These are phyloP conservation scores for Candida oleophila DNA, from an alignment of 805 yeast species.

Conservation along the genomic window DNA sequence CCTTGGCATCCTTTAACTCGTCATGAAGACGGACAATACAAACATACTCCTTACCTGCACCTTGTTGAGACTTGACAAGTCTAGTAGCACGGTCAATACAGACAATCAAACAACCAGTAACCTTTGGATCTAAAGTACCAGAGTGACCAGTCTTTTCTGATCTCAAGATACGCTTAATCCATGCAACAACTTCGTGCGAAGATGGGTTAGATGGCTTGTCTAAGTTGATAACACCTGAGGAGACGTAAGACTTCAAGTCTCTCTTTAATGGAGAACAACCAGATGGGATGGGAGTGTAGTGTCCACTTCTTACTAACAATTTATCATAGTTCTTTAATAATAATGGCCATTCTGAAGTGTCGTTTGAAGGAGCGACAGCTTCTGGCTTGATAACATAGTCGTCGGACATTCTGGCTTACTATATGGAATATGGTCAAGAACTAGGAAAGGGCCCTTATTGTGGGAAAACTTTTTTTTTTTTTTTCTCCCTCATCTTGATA, in stretches of 20 bases:
- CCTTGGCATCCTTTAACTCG: conserved; percentile 86
- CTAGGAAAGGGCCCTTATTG: background rate
- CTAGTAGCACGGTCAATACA: conserved; percentile 98
- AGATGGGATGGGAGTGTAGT: conserved; percentile 95
- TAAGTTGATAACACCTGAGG: conserved; percentile 94
- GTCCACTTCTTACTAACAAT: conserved; percentile 91
- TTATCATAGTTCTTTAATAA: conserved; percentile 92
- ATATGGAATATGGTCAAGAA: background rate
- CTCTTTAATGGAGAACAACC: conserved; percentile 95
- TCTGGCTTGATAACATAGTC: conserved; percentile 89
- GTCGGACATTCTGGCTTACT: conserved; percentile 49
- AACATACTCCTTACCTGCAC: conserved; percentile 99
- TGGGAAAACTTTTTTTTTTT: background rate
- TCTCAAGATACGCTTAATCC: conserved; percentile 95
- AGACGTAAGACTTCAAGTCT: conserved; percentile 84
- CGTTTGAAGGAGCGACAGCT: conserved; percentile 69
- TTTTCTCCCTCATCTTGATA: background rate
- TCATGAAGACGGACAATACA: conserved; percentile 96
- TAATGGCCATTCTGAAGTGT: conserved; percentile 94
- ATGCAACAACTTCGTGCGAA: conserved; percentile 98
- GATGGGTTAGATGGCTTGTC: conserved; percentile 99
- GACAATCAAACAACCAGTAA: conserved; percentile 97
- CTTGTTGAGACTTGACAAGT: conserved; percentile 97
- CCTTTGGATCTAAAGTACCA: conserved; percentile 98
- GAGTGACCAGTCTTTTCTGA: conserved; percentile 98